Conservation (phyloP, 106 monocot species). For the Vanilla planifolia region DNA sequence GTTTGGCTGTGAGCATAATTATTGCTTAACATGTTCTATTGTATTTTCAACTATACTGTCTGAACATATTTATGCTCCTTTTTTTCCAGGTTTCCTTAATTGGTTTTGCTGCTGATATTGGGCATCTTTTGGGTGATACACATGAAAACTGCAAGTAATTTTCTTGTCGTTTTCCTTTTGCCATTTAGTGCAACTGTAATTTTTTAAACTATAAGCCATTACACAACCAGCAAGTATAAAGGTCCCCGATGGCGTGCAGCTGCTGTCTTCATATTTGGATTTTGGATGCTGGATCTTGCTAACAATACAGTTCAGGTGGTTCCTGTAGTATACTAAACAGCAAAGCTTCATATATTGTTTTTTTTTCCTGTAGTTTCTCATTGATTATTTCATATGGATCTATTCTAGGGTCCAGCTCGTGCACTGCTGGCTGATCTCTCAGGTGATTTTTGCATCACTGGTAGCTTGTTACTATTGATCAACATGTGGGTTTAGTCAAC, state of each 20-base stretch:
- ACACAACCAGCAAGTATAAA: constrained; percentile 58
- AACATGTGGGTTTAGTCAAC: too few species aligned
- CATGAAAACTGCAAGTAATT: constrained; percentile 77
- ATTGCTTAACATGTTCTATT: constrained; percentile 10
- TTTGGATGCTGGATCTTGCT: constrained; percentile 99
- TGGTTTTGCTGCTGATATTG: constrained; percentile 95
- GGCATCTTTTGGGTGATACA: constrained; percentile 85
- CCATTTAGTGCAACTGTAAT: background rate
- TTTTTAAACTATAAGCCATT: background rate
- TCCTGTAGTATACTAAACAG: background rate
- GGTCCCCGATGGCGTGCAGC: constrained; percentile 81
- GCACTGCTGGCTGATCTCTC: constrained; percentile 97
- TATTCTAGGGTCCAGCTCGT: constrained; percentile 87
- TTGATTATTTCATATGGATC: background rate
- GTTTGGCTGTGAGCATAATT: constrained; percentile 70
- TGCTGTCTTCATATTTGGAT: constrained; percentile 77
- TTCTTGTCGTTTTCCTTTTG: constrained; percentile 1
- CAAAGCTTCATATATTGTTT: background rate
- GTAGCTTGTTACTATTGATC: too few species aligned
- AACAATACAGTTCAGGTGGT: constrained; percentile 95
- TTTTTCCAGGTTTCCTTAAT: constrained; percentile 73
- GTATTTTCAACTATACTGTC: constrained; percentile 3
- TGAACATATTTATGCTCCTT: background rate
- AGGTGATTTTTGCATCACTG: constrained; percentile 33
- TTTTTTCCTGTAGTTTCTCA: too few species aligned